Conservation (phyloP, 2,329 filamentous ascomycete genomes). For the Apiospora koreana region DNA sequence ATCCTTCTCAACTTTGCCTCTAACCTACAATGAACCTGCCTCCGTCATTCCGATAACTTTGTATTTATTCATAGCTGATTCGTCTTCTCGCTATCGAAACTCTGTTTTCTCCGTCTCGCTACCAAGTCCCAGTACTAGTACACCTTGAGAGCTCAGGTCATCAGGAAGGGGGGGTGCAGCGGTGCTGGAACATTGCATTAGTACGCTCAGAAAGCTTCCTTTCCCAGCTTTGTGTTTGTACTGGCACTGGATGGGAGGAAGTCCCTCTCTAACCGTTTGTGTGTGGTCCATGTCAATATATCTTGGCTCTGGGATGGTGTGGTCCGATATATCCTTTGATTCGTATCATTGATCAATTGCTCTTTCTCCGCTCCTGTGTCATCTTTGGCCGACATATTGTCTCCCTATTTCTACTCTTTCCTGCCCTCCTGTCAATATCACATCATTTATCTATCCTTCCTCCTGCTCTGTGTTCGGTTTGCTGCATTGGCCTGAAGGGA, state of each 20-base stretch:
- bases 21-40: neutral
- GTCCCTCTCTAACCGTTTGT: neutral
- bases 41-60: neutral
- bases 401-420: neutral
- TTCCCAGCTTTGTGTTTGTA: neutral
- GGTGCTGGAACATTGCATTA: neutral
- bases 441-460: neutral
- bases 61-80: conserved; percentile 9
- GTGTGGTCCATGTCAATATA: conserved; percentile 1
- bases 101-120: neutral
- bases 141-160: neutral
- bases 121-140: neutral
- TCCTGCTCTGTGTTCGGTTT: neutral
- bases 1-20: neutral
- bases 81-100: conserved; percentile 1
- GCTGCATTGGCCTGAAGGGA: neutral
- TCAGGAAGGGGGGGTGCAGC: no score
- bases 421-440: neutral
- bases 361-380: conserved; percentile 10
- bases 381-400: no score
- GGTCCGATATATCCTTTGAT: conserved; percentile 9
- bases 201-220: neutral
- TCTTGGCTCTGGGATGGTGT: neutral
- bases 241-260: neutral
- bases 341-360: conserved; percentile 9